Percentiles rank a stretch among this genome's conserved stretches.
These are phyloP conservation scores for Brassica hybrid DNA, from an alignment of 441 rosid genomes.

Conservation along the genomic window DNA sequence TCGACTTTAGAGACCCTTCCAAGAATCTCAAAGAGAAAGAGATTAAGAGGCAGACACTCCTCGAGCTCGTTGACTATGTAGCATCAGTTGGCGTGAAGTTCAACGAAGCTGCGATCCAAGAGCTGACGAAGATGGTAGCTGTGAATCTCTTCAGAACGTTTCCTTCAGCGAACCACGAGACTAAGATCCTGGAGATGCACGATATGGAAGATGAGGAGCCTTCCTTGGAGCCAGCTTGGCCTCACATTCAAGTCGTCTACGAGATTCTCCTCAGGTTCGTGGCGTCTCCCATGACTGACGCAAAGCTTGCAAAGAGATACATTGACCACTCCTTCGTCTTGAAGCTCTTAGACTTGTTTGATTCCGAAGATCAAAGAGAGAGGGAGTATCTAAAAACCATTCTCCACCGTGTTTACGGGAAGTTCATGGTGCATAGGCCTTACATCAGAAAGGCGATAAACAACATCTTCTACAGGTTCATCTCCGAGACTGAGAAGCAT, in stretches of 20 bases:
- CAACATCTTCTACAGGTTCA: conserved; percentile 71
- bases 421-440: conserved; percentile 86
- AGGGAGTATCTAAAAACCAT: conserved; percentile 87
- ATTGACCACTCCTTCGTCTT: conserved; percentile 86
- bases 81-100: conserved; percentile 67
- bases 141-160: conserved; percentile 76
- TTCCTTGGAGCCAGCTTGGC: conserved; percentile 74
- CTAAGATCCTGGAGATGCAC: conserved; percentile 55
- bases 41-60: conserved; percentile 75
- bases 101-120: conserved; percentile 78
- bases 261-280: conserved; percentile 82
- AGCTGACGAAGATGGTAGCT: conserved; percentile 75
- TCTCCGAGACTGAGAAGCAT: conserved; percentile 73
- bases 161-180: conserved; percentile 58
- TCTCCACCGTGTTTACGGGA: conserved; percentile 77
- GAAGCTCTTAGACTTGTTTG: conserved; percentile 80
- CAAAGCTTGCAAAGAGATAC: conserved; percentile 87
- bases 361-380: conserved; percentile 89
- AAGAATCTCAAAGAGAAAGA: conserved; percentile 87
- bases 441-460: conserved; percentile 84
- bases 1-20: conserved; percentile 69
- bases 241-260: conserved; percentile 79
- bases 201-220: conserved; percentile 90
- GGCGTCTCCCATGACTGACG: conserved; percentile 81
- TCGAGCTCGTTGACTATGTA: conserved; percentile 83